Evolutionary conservation across 331 rosid species (phyloP).

Genomic region (Quercus tomentella): DNA sequence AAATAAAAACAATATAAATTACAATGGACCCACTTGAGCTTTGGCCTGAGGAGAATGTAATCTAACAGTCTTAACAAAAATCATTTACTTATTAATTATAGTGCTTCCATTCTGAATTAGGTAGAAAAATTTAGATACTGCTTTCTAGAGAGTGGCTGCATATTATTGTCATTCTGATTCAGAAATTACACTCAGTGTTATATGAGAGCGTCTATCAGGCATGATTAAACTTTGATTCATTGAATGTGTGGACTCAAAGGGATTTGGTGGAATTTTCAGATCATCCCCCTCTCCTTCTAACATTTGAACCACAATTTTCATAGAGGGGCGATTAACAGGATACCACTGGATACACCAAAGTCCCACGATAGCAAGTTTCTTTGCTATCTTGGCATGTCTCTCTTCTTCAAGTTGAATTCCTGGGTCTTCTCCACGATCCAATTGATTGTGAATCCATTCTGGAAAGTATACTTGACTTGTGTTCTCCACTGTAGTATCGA

Average conservation of each 20-base stretch:
- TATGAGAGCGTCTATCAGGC: too few relatives aligned
- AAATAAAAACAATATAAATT: too few relatives aligned
- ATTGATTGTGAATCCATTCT: slow-evolving; percentile 8
- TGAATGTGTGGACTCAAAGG: not conserved
- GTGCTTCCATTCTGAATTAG: too few relatives aligned
- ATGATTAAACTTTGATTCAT: too few relatives aligned
- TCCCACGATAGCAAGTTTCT: not conserved
- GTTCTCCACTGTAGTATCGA: not conserved
- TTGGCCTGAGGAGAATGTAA: too few relatives aligned
- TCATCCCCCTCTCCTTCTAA: not conserved
- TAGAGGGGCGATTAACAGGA: not conserved
- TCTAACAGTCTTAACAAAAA: too few relatives aligned
- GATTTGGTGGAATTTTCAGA: slow-evolving; percentile 4
- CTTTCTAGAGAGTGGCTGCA: too few relatives aligned
- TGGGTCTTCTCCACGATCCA: not conserved
- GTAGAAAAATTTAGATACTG: too few relatives aligned
- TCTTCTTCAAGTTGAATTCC: slow-evolving; percentile 1
- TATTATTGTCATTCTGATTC: too few relatives aligned
- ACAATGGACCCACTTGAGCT: too few relatives aligned
- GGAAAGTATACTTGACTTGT: slow-evolving; percentile 1
- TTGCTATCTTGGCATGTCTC: not conserved
- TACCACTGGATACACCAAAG: slow-evolving; percentile 1
- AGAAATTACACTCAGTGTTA: rapidly evolving
- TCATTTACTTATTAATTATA: too few relatives aligned
- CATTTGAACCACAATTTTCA: not conserved